Evolutionary conservation across 1,284 basidiomycete species (phyloP), one percentile per base, ranked within the genome.

Genomic region (Boletellus deceptivus): DNA sequence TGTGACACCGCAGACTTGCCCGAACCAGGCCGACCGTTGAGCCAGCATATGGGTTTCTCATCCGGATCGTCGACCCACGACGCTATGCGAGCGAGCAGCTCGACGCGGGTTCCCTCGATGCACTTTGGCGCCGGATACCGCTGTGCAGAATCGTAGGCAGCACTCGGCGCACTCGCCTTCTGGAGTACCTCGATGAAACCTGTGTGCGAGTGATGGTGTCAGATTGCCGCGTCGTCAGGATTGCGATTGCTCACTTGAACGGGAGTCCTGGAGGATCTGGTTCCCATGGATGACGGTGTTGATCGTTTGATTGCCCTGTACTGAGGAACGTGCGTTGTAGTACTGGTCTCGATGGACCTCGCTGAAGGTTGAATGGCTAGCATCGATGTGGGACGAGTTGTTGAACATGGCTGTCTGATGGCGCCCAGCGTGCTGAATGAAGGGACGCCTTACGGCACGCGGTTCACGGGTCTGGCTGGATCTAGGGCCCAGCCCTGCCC

Each of bases 1-100:
- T 59, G 58, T 11, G 57, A 61, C n/a, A 60, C 55, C 1, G 59
- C 59, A 5, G 59, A 61, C 43, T 61, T 60, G 1, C 59, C 59
- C 4, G 57, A 59, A 6, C 59, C 59, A 37, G 59, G 55, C 3
- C 49, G 34, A 6, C 60, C 58, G 11, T 57, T 60, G 16, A 62
- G 36, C 60, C 59, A 60, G 29, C 55, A 60, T 24, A 62, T 49
- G 2, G 52, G n/a, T 7, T 53, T 52, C 34, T 46, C 22, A 37
- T 45, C 40, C 2, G 41, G 42, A 31, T 46, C 43, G 6, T 61
- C 53, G 9, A 47, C 27, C 61, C 59, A 63, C 4, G 58, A 59
- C 6, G 49, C 14, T 9, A 61, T 33, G 10, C 46, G 48, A 34
- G 34, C 48, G 4, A 62, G 60, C 4, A 65, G 31, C 36, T 61